Evolutionary conservation across 371 early-diverging fungal genomes (phyloP).

Genomic region (Lichtheimia corymbifera): DNA sequence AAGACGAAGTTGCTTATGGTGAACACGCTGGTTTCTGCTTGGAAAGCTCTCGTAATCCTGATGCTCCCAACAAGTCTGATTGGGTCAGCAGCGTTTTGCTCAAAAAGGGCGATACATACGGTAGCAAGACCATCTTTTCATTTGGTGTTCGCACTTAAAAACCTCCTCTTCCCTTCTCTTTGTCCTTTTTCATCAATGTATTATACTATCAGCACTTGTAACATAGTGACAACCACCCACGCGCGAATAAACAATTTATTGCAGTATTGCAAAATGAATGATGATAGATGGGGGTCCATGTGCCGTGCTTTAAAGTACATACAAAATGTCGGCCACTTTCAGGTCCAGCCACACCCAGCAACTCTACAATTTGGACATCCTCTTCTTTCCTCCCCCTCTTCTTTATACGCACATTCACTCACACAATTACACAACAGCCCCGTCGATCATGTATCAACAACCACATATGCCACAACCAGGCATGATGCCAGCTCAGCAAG

Average conservation of each 20-base stretch:
- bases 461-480: conserved; percentile 22
- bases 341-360: no score
- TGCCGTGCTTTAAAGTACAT: no score
- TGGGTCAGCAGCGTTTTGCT: conserved; percentile 54
- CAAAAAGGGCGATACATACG: conserved; percentile 48
- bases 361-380: no score
- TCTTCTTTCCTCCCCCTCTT: no score
- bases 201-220: no score
- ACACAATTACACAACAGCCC: conserved; percentile 16
- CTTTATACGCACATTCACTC: no score
- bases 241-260: no score
- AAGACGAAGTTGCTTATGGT: conserved; percentile 26
- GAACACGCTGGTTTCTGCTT: conserved; percentile 65
- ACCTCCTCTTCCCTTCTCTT: no score
- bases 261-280: not conserved
- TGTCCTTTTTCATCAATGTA: no score
- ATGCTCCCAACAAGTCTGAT: conserved; percentile 66
- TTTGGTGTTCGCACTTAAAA: conserved; percentile 39
- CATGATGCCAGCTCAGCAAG: conserved; percentile 24
- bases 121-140: conserved; percentile 46
- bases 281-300: no score
- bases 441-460: conserved; percentile 25
- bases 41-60: conserved; percentile 68
- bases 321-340: no score
- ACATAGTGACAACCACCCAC: no score